Base-by-base conservation (phyloP, 495 filamentous ascomycete genomes). In the Endocarpon pusillum region DNA sequence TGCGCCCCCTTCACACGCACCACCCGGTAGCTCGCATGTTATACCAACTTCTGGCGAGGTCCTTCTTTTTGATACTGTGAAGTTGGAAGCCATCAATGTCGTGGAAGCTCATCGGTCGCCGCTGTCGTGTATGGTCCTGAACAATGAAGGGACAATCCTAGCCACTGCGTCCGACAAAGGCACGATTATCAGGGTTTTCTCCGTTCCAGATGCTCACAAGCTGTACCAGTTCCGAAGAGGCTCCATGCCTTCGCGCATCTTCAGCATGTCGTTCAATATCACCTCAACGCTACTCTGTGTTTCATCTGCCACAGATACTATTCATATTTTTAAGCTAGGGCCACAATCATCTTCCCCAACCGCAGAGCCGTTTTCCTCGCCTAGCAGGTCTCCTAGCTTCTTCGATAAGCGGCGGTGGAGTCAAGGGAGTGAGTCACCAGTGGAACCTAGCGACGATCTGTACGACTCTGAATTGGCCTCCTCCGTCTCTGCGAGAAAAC, bases 261-360 rank as follows among this genome's bases (percentile, higher is more conserved):
- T 80, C 54, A 91, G 84, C 71, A 94, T 97, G 89, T 89, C 83
- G n/a, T 97, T 96, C 63, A 97, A 97, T 52, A 69, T 82, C 11
- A 85, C 78, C 21, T 91, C 84, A 3, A 89, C 87, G 4, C 66
- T 97, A 2, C 74, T 97, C 22, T 93, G 84, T 45, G 85, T 96
- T 35, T 94, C 87, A 9, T 94, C 87, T 7, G 83, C 83, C 2
- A 87, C 85, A 0, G 91, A 97, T 46, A 97, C 89, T 9, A 78
- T 97, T n/a, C 89, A 97, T 48, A 75, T 97, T 32, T 97, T 96
- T 57, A 82, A 86, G 26, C 61, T 96, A 27, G 64, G 57, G 25
- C 53, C 55, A 8, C 57, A 52, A 37, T 44, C 52, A 3, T 43
- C 51, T 19, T 38, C 44, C 11, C 44, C 45, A 26, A 55, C 60